Conservation (phyloP, 75 land plant species). For the Pinus tabuliformis region DNA sequence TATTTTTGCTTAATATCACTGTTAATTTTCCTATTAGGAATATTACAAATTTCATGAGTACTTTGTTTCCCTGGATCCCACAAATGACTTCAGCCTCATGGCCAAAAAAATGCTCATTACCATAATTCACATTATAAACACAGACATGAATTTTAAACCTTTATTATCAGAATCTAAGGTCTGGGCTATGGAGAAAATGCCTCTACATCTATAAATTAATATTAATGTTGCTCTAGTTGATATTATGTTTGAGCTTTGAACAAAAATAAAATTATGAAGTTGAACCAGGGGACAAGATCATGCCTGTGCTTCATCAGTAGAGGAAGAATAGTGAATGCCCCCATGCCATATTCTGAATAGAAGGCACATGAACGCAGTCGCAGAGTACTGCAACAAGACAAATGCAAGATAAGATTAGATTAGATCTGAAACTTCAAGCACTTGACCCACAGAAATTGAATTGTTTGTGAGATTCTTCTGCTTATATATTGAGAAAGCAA, state of each 20-base stretch:
- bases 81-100: not conserved
- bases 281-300: not conserved
- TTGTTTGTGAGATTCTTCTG: not conserved
- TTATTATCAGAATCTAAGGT: not conserved
- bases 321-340: conserved; percentile 64
- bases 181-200: not conserved
- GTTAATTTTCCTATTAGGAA: too few species aligned
- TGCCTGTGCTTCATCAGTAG: conserved; percentile 51
- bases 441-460: not conserved
- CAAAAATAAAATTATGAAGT: not conserved
- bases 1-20: too few species aligned
- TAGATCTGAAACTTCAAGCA: not conserved
- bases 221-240: not conserved
- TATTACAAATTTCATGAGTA: not conserved
- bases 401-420: not conserved
- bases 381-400: conserved; percentile 35
- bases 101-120: not conserved
- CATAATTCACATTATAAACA: not conserved
- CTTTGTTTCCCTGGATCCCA: not conserved
- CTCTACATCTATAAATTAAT: not conserved
- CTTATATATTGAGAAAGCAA: not conserved
- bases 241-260: not conserved
- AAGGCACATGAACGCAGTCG: conserved; percentile 64
- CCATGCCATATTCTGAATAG: conserved; percentile 54
- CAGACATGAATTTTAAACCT: not conserved